phyloP scores from a whole-genome alignment of 2,329 filamentous ascomycete genomes.

The Fusarium humuli region DNA sequence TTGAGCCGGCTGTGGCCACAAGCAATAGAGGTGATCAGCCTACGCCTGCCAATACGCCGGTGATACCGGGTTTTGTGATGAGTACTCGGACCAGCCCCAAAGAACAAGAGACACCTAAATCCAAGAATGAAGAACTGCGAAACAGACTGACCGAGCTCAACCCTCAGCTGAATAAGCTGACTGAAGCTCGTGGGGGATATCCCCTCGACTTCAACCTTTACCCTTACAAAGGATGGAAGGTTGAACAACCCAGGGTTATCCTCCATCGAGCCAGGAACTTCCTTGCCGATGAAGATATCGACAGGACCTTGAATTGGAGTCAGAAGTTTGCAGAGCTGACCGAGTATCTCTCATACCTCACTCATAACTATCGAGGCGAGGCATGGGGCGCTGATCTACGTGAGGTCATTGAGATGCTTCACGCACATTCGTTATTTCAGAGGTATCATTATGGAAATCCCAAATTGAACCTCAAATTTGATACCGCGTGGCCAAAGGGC shows the following conservation, averaged over 20 bases:
- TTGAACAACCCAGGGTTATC: conserved; percentile 50
- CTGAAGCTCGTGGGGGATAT: not conserved
- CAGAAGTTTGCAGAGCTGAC: conserved; percentile 52
- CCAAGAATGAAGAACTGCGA: not conserved
- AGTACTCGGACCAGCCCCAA: conserved; percentile 16
- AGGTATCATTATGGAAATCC: conserved; percentile 50
- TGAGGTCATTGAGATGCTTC: conserved; percentile 51
- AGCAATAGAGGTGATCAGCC: not conserved
- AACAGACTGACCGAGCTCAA: not conserved
- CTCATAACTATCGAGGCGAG: conserved; percentile 36
- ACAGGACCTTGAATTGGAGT: conserved; percentile 56
- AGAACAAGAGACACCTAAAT: not conserved
- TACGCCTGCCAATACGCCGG: not conserved
- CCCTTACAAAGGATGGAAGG: conserved; percentile 51
- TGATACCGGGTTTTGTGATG: conserved; percentile 22
- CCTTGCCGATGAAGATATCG: conserved; percentile 61
- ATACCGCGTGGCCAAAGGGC: conserved; percentile 23
- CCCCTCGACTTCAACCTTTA: conserved; percentile 19
- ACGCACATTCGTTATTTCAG: conserved; percentile 52
- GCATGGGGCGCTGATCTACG: conserved; percentile 49
- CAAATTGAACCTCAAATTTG: conserved; percentile 46
- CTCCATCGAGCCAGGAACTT: conserved; percentile 56
- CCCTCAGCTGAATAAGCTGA: not conserved
- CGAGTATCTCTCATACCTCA: conserved; percentile 55
- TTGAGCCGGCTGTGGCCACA: not conserved